Percentiles rank a stretch among this genome's conserved stretches.
Conservation (phyloP, 106 monocot genomes). For the Posidonia australis region DNA sequence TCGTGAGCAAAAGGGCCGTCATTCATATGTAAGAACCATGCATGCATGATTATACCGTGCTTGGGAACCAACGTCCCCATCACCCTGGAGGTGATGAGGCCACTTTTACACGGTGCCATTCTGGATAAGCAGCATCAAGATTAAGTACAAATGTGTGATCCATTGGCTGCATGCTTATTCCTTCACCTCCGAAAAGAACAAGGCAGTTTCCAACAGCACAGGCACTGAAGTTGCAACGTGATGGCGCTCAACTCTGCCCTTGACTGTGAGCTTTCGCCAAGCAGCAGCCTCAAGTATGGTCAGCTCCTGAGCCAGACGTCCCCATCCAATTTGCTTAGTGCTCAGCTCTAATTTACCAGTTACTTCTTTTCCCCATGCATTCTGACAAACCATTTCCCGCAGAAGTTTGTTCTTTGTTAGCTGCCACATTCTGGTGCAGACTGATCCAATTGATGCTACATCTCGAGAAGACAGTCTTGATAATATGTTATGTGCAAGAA, state of each 20-base stretch:
- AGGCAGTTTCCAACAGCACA: slow-evolving; percentile 86
- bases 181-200: slow-evolving; percentile 92
- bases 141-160: slow-evolving; percentile 90
- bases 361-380: slow-evolving; percentile 82
- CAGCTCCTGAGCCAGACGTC: slow-evolving; percentile 67
- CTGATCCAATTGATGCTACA: slow-evolving; percentile 82
- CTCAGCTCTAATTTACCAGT: slow-evolving; percentile 53
- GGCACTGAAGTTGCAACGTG: slow-evolving; percentile 86
- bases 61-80: too few species aligned
- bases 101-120: slow-evolving; percentile 70
- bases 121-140: slow-evolving; percentile 58
- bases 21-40: too few species aligned
- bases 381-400: slow-evolving; percentile 80
- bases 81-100: slow-evolving; percentile 71
- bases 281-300: slow-evolving; percentile 83
- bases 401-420: slow-evolving; percentile 81
- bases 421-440: slow-evolving; percentile 58
- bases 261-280: slow-evolving; percentile 85
- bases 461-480: slow-evolving; percentile 71
- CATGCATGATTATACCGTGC: too few species aligned
- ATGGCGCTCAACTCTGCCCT: slow-evolving; percentile 75
- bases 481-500: slow-evolving; percentile 80
- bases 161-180: slow-evolving; percentile 93
- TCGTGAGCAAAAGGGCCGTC: too few species aligned
- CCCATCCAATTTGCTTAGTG: slow-evolving; percentile 66